Percentiles rank a stretch among this genome's conserved stretches.
Conservation (phyloP, 2,329 filamentous ascomycete genomes). For the Akanthomyces lecanii region DNA sequence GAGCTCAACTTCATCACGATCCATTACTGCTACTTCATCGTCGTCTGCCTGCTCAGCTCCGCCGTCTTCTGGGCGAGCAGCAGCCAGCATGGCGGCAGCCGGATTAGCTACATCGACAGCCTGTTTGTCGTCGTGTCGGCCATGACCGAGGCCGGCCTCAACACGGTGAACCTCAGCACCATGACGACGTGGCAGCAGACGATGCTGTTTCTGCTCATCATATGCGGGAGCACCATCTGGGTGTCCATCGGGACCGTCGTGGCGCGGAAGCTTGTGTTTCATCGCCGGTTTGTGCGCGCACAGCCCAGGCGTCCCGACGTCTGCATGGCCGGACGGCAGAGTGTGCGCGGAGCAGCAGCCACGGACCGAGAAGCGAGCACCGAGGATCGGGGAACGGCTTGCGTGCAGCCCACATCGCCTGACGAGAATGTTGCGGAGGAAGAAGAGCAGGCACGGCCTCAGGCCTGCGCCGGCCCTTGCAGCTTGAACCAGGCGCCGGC, state of each 20-base stretch:
- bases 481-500: neutral
- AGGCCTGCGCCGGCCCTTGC: neutral
- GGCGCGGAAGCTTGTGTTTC: conserved; percentile 58
- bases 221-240: conserved; percentile 63
- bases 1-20: conserved; percentile 57
- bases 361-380: too few relatives aligned
- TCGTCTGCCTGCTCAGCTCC: conserved; percentile 50
- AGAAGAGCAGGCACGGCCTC: neutral
- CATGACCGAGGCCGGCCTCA: conserved; percentile 64
- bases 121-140: conserved; percentile 63
- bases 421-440: neutral
- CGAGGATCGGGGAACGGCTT: neutral
- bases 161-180: conserved; percentile 60
- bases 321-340: neutral
- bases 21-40: conserved; percentile 64
- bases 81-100: conserved; percentile 39
- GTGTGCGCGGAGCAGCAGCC: too few relatives aligned
- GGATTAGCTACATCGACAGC: conserved; percentile 57
- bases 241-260: conserved; percentile 62
- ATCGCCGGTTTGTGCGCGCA: conserved; percentile 53
- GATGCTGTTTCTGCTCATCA: conserved; percentile 59
- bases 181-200: conserved; percentile 66
- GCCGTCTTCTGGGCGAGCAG: conserved; percentile 59
- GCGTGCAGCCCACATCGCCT: neutral
- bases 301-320: too few relatives aligned